Conservation (phyloP, 176 grass and related monocot species). For the Pontederia paniculata region DNA sequence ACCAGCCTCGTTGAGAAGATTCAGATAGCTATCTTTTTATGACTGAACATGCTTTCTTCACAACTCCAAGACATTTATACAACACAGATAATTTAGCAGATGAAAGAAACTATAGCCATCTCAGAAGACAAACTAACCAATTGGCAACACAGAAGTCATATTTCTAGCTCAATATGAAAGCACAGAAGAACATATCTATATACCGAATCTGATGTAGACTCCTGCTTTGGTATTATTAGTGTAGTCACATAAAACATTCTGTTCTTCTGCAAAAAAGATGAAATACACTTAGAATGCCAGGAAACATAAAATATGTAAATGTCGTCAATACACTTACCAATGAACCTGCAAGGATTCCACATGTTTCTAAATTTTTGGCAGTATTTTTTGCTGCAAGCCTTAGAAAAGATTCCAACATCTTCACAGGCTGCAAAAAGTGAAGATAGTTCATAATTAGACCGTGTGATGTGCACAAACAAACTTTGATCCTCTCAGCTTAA, state of each 20-base stretch:
- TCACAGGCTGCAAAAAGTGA: constrained; percentile 54
- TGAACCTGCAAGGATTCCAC: constrained; percentile 94
- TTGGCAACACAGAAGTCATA: not conserved
- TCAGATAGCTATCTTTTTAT: too few relatives aligned
- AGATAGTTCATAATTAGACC: constrained; percentile 18
- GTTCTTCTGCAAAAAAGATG: constrained; percentile 68
- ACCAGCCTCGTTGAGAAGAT: too few relatives aligned
- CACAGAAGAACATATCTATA: not conserved
- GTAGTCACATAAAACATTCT: constrained; percentile 84
- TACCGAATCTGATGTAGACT: constrained; percentile 78
- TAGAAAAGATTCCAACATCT: constrained; percentile 95
- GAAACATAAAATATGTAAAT: constrained; percentile 13
- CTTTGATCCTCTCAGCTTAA: not conserved
- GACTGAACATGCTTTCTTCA: too few relatives aligned
- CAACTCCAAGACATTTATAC: too few relatives aligned
- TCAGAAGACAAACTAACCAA: not conserved
- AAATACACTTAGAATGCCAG: constrained; percentile 24
- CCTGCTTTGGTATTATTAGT: constrained; percentile 97
- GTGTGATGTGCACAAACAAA: constrained; percentile 21
- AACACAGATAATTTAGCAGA: too few relatives aligned
- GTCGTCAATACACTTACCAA: constrained; percentile 44
- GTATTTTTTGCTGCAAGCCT: constrained; percentile 91
- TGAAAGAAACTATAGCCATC: too few relatives aligned
- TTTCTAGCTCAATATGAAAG: not conserved
- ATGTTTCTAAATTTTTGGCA: constrained; percentile 88